phyloP scores from a whole-genome alignment of 192 early-diverging fungal species.

The Spinellus fusiger region DNA sequence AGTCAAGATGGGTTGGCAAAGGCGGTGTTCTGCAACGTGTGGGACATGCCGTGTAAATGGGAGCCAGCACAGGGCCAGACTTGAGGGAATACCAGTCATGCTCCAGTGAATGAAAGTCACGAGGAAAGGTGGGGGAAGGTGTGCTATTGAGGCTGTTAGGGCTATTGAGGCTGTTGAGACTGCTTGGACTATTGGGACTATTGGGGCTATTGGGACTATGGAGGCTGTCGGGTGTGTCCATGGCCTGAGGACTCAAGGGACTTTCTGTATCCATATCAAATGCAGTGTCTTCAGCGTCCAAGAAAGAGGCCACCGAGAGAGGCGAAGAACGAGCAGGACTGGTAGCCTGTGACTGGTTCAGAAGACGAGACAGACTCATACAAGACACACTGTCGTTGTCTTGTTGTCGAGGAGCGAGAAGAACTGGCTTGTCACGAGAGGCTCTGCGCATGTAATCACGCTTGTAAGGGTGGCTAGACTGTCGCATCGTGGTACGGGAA shows the following conservation, averaged over 20 bases:
- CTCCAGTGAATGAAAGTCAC: not conserved
- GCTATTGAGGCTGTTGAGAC: not conserved
- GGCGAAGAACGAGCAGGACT: not conserved
- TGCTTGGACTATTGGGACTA: not conserved
- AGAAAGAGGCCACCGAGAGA: not conserved
- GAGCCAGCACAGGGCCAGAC: not conserved
- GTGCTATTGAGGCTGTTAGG: conserved; percentile 3
- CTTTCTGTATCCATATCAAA: no score
- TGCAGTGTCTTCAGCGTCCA: no score
- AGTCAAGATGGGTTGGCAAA: not conserved
- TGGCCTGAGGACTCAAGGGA: no score
- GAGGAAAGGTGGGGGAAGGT: conserved; percentile 4
- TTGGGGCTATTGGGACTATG: no score
- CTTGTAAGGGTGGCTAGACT: conserved; percentile 9
- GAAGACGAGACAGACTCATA: not conserved
- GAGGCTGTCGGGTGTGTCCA: no score
- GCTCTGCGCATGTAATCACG: conserved; percentile 5
- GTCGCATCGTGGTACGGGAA: conserved; percentile 19
- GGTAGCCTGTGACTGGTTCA: not conserved
- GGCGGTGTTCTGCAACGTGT: not conserved
- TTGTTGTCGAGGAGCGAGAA: not conserved
- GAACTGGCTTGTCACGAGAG: not conserved
- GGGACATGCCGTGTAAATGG: not conserved
- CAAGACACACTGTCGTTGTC: not conserved
- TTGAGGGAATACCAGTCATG: not conserved